These are phyloP conservation scores for Tuber magnatum DNA, from an alignment of 495 filamentous ascomycete species.

Conservation along the genomic window DNA sequence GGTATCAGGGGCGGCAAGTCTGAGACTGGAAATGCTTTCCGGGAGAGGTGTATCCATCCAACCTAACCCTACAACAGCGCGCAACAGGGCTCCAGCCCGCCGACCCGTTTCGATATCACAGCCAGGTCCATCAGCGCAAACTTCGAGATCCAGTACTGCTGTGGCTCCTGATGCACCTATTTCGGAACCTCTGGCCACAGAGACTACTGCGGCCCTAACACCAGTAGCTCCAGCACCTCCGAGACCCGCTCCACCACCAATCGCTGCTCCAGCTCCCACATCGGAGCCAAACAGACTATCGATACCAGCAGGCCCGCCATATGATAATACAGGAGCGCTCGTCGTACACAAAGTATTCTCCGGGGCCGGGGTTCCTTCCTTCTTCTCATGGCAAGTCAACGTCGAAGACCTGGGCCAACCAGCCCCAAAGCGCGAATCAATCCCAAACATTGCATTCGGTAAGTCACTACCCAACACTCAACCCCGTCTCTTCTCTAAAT, in stretches of 20 bases:
- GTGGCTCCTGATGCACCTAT: not conserved
- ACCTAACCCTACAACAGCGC: not conserved
- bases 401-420: not conserved
- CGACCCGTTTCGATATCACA: not conserved
- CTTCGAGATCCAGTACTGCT: not conserved
- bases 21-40: not conserved
- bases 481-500: not conserved
- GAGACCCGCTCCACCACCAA: not conserved
- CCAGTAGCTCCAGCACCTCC: not conserved
- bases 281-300: not conserved
- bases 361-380: not conserved
- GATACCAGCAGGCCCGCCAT: not conserved
- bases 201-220: not conserved
- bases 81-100: not conserved
- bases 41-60: not conserved
- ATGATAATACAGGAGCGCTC: conserved; percentile 1
- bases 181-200: not conserved
- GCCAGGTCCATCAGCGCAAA: not conserved
- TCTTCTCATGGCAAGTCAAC: not conserved
- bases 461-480: not conserved
- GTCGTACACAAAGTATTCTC: not conserved
- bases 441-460: not conserved
- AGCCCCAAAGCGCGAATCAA: not conserved
- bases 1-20: not conserved
- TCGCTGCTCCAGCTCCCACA: not conserved